Base-by-base conservation (phyloP, 192 early-diverging fungal genomes). In the Geranomyces variabilis region DNA sequence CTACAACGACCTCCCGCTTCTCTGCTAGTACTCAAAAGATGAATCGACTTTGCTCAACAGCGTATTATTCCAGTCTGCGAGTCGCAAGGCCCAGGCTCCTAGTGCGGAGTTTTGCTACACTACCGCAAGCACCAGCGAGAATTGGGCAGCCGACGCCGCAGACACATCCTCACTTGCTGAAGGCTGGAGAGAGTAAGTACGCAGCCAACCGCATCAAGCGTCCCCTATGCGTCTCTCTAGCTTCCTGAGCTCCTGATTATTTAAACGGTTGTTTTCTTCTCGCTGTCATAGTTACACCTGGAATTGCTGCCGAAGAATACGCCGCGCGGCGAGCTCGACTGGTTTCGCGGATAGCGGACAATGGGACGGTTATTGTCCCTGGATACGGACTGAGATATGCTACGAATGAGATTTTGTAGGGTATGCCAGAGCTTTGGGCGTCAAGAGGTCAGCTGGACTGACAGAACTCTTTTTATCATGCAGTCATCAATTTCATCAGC, bases 401-500 rank as follows among this genome's bases (percentile, higher is more conserved):
- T 75, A 91, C 94, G 64, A 89, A 93, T 56, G 92, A 92, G 61
- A 94, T 97, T 53, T 97, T 99, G 84, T 90, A 80, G 46, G 84
- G 71, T 60, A 26, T 53, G 19, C 51, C n/a, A 8, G 7, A n/a
- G 24, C 6, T 15, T 53, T 26, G 51, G 34, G 45, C 12, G 6
- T 28, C 10, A 6, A 10, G 7, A 15, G 22, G 51, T n/a, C 4
- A 9, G 4, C 4, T 53, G 17, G 19, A 8, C 51, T 53, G 4
- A 30, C 3, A 14, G 26, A 24, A 8, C 31, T 36, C 17, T 24
- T 45, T 47, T 15, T 17, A 14, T 21, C 14, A 64, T 21, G n/a
- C 22, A 90, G 88, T 64, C 94, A 99, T 74, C 89, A 88, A 26
- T 99, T 95, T 75, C 92, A 95, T 69, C 97, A 99, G 73, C 85